Base-by-base conservation (phyloP, 2,329 filamentous ascomycete genomes). In the Atkinsonella texensis region DNA sequence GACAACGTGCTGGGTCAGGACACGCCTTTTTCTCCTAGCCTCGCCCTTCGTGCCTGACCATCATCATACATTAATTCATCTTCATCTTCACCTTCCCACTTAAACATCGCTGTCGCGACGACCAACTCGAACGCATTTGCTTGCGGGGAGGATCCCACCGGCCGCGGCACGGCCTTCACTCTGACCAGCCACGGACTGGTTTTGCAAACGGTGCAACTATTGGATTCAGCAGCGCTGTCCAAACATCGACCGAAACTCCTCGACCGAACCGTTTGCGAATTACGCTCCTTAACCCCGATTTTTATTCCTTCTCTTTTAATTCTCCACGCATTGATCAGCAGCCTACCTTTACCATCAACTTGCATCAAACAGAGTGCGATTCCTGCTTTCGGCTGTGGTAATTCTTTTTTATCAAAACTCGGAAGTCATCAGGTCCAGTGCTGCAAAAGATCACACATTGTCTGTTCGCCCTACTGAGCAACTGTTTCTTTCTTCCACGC, bases 141-240 rank as follows among this genome's bases (percentile, higher is more conserved):
- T 56, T 35, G 48, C 46, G 48, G 46, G 52, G 51, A 52, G 38
- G 46, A 40, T 49, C 41, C 23, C 47, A 45, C 48, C 44, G 51
- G 46, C 52, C 45, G 51, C 45, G 39, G 39, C 50, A 48, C 50
- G 49, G 39, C 32, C 44, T 51, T 35, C 2, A 48, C 44, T 23
- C 46, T 35, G 46, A 54, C 51, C 59, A 60, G 60, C 58, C 42
- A 48, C 46, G 48, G 50, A 40, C 50, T 55, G 47, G 43, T 49
- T 52, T 51, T 51, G 51, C 57, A 46, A 56, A 55, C 52, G 43
- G 58, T 45, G 52, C 55, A 54, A 55, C 38, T 50, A 57, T 58
- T 67, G 73, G 73, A 75, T 75, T 69, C 73, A 75, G 73, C 74
- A 73, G 73, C 60, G 73, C 73, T 76, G 73, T 75, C 72, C 72